phyloP scores from a whole-genome alignment of 495 filamentous ascomycete species.

The Hypoxylon subgilvum region DNA sequence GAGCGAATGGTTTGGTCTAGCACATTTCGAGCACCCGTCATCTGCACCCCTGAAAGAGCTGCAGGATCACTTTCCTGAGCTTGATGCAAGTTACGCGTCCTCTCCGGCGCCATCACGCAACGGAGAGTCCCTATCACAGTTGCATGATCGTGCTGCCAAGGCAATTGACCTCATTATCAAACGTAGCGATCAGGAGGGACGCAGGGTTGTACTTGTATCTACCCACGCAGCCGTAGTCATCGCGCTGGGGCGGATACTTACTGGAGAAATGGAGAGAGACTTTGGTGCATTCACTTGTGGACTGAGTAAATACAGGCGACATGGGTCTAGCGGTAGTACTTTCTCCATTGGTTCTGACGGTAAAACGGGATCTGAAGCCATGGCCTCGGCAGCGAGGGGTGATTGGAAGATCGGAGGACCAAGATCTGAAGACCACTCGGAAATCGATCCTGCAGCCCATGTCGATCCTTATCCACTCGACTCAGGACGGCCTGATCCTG shows the following conservation, averaged over 20 bases:
- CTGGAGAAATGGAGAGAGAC: conserved; percentile 73
- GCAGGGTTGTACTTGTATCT: conserved; percentile 75
- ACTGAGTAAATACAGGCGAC: conserved; percentile 62
- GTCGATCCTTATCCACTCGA: conserved; percentile 41
- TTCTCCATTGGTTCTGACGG: not conserved
- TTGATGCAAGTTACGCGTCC: conserved; percentile 62
- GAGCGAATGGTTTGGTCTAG: conserved; percentile 89
- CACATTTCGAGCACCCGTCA: conserved; percentile 80
- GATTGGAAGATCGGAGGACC: conserved; percentile 32
- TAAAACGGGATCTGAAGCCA: conserved; percentile 3
- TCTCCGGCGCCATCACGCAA: conserved; percentile 66
- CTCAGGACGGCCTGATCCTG: conserved; percentile 50
- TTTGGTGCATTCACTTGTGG: conserved; percentile 88
- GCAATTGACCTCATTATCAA: conserved; percentile 73
- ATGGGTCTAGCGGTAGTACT: not conserved
- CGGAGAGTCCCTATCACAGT: conserved; percentile 77
- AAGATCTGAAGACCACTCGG: conserved; percentile 16
- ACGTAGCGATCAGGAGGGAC: conserved; percentile 67
- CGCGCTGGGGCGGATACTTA: conserved; percentile 79
- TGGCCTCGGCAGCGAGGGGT: conserved; percentile 25
- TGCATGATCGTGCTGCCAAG: conserved; percentile 81
- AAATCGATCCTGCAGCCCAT: conserved; percentile 40
- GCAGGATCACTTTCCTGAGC: conserved; percentile 65
- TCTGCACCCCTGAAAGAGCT: conserved; percentile 68
- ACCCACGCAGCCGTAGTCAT: conserved; percentile 92